phyloP scores from a whole-genome alignment of 2,329 filamentous ascomycete species.

The Phialocephala sp. region DNA sequence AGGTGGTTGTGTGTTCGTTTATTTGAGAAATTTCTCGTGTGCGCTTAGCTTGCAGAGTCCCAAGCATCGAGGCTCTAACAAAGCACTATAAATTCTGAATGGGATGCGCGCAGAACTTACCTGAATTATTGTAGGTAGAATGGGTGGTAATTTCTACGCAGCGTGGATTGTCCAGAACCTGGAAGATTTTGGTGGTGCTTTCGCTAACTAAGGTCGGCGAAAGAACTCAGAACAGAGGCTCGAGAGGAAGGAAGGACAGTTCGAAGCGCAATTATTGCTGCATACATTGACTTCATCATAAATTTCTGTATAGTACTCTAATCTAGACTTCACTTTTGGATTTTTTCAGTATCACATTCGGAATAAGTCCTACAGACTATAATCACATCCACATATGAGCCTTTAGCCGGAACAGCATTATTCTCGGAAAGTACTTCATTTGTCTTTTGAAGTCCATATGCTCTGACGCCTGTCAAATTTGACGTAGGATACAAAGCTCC shows the following conservation, averaged over 20 bases:
- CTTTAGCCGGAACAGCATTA: not conserved
- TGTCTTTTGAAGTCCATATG: slow-evolving; percentile 62
- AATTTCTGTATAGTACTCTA: too few species aligned
- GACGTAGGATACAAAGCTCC: slow-evolving; percentile 70
- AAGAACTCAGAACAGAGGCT: slow-evolving; percentile 5
- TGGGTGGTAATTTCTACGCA: slow-evolving; percentile 19
- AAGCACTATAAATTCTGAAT: not conserved
- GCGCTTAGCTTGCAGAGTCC: slow-evolving; percentile 25
- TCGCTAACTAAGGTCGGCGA: slow-evolving; percentile 35
- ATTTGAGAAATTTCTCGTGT: slow-evolving; percentile 38
- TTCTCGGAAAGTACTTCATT: slow-evolving; percentile 32
- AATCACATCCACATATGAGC: not conserved
- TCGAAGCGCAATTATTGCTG: not conserved
- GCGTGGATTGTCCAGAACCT: slow-evolving; percentile 17
- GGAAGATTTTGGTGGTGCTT: slow-evolving; percentile 31
- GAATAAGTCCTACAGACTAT: not conserved
- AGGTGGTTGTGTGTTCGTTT: slow-evolving; percentile 25
- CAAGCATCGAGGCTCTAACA: not conserved
- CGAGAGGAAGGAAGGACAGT: not conserved
- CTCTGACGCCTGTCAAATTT: slow-evolving; percentile 67
- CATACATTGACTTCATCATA: too few species aligned
- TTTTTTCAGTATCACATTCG: not conserved
- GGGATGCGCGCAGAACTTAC: slow-evolving; percentile 27
- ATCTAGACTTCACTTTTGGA: not conserved
- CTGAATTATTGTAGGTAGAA: slow-evolving; percentile 22